phyloP scores from a whole-genome alignment of 768 basidiomycete species.

The Pulveroboletus sp. region DNA sequence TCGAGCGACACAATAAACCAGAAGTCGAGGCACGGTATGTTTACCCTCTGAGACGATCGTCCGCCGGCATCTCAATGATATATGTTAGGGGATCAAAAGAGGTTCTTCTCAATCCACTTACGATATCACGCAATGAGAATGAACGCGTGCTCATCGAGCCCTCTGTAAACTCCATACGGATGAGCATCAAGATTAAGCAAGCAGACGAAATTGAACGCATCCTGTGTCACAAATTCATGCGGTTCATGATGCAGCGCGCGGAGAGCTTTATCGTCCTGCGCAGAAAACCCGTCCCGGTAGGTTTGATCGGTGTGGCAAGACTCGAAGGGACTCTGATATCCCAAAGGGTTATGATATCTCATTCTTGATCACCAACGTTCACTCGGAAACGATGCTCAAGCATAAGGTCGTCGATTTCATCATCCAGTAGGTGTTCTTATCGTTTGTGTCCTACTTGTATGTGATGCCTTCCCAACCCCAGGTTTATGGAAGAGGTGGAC shows the following conservation, averaged over 20 bases:
- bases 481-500: constrained; percentile 99
- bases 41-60: not conserved
- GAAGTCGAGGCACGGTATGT: constrained; percentile 85
- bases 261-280: constrained; percentile 96
- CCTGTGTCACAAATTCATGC: constrained; percentile 94
- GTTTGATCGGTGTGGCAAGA: constrained; percentile 24
- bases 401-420: constrained; percentile 99
- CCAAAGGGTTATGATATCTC: constrained; percentile 94
- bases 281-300: constrained; percentile 84
- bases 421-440: constrained; percentile 68
- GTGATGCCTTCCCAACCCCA: constrained; percentile 25
- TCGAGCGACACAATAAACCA: constrained; percentile 96
- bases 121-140: constrained; percentile 95
- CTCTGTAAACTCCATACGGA: constrained; percentile 92
- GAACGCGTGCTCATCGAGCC: constrained; percentile 97
- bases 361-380: constrained; percentile 95
- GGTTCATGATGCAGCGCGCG: constrained; percentile 98
- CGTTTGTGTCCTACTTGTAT: not conserved
- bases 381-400: constrained; percentile 98
- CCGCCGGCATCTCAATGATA: constrained; percentile 1
- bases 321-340: constrained; percentile 10
- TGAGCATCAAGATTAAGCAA: constrained; percentile 98
- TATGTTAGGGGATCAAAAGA: constrained; percentile 79
- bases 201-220: constrained; percentile 98
- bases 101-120: constrained; percentile 88